These are phyloP conservation scores for Pascua guehoae DNA, from an alignment of 1,284 basidiomycete genomes.

Conservation along the genomic window DNA sequence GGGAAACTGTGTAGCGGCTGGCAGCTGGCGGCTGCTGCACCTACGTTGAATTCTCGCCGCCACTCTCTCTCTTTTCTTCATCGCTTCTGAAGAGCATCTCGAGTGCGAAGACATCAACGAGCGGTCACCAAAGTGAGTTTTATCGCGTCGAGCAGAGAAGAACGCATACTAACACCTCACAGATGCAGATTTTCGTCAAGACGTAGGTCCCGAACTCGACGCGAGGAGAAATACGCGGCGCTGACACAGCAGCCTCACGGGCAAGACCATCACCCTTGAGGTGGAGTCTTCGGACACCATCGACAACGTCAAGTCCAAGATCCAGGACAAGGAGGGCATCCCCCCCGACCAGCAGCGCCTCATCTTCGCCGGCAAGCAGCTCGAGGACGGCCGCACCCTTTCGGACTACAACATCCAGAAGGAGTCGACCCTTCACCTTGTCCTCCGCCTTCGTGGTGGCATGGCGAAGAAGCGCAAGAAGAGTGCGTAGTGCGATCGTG, in stretches of 20 bases:
- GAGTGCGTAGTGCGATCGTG: constrained; percentile 46
- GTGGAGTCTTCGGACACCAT: constrained; percentile 89
- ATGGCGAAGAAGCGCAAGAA: constrained; percentile 97
- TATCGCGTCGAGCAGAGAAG: no score
- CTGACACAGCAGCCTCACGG: constrained; percentile 70
- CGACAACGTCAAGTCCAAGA: constrained; percentile 96
- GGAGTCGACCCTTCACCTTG: constrained; percentile 92
- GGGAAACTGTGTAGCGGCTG: no score
- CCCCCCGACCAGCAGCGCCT: constrained; percentile 85
- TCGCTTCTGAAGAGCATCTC: no score
- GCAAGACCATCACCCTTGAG: constrained; percentile 94
- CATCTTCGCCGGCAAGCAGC: constrained; percentile 98
- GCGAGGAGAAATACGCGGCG: background rate
- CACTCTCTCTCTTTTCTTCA: no score
- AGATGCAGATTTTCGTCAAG: constrained; percentile 17
- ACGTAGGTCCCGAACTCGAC: background rate
- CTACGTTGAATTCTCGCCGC: no score
- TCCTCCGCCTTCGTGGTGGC: constrained; percentile 78
- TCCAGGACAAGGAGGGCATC: constrained; percentile 91
- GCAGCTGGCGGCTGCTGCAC: no score
- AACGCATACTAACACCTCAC: no score
- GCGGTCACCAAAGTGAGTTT: no score
- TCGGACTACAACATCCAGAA: constrained; percentile 95
- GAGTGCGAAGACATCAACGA: no score
- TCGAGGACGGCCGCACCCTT: constrained; percentile 87